phyloP scores from a whole-genome alignment of 2,329 filamentous ascomycete species.

The Ophiostoma novo-ulmi region DNA sequence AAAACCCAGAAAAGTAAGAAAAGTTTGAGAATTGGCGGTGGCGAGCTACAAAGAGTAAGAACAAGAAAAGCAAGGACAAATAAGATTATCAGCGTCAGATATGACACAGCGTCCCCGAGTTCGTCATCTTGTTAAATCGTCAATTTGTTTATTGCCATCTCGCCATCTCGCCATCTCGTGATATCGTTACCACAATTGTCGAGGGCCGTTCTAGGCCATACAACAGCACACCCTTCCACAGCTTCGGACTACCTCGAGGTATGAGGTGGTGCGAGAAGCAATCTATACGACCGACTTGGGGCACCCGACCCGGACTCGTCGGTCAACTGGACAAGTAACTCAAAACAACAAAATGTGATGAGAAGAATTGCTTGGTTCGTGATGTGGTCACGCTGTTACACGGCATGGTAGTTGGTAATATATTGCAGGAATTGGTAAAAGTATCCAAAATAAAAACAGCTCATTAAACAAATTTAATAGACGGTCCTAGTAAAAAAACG shows the following conservation, averaged over 20 bases:
- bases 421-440: not conserved
- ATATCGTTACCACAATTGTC: not conserved
- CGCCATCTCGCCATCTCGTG: not conserved
- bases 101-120: not conserved
- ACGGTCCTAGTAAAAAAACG: not conserved
- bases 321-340: not conserved
- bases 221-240: conserved; percentile 3
- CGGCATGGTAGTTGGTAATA: not conserved
- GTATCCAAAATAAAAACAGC: not conserved
- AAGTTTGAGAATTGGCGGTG: not conserved
- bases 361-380: conserved; percentile 8
- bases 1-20: not conserved
- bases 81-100: not conserved
- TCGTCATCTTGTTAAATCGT: not conserved
- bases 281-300: not conserved
- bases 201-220: not conserved
- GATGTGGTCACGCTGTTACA: conserved; percentile 12
- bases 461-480: not conserved
- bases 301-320: conserved; percentile 4
- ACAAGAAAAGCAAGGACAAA: not conserved
- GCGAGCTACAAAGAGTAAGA: not conserved
- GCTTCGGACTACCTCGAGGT: not conserved
- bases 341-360: conserved; percentile 9
- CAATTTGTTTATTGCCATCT: not conserved
- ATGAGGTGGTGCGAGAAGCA: not conserved